Conservation (phyloP, 1,284 basidiomycete species). For the Ustilago bromivora region DNA sequence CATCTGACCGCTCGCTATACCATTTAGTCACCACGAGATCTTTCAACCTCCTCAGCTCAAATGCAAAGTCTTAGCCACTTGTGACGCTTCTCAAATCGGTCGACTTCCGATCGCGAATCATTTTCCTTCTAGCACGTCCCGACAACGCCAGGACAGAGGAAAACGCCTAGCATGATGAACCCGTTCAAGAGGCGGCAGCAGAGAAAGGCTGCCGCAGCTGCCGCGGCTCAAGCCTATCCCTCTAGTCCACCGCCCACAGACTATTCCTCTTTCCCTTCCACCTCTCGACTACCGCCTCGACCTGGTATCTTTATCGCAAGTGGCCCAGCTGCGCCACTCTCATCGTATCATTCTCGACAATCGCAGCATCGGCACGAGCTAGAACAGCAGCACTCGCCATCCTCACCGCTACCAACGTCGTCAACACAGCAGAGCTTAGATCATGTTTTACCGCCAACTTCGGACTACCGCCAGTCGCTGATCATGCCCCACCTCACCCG, state of each 20-base stretch:
- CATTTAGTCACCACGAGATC: not conserved
- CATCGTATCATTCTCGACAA: constrained; percentile 10
- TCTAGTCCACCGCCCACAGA: constrained; percentile 24
- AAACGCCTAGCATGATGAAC: constrained; percentile 38
- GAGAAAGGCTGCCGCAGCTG: constrained; percentile 26
- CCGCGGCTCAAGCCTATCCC: constrained; percentile 3
- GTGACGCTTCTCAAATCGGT: not conserved
- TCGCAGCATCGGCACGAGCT: not conserved
- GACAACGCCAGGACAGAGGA: not conserved
- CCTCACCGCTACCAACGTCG: constrained; percentile 1
- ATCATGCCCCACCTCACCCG: constrained; percentile 66
- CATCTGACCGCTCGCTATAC: no score
- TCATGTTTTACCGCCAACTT: constrained; percentile 50
- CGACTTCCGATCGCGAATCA: not conserved
- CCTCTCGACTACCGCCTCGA: constrained; percentile 24
- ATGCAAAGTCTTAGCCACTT: not conserved
- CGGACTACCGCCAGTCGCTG: constrained; percentile 59
- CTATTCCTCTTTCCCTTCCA: constrained; percentile 25
- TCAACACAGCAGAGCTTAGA: constrained; percentile 28
- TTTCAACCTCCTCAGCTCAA: not conserved
- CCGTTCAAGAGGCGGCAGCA: constrained; percentile 47
- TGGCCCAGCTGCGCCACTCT: constrained; percentile 12
- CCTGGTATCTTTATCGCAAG: constrained; percentile 38
- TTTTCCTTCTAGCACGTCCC: not conserved
- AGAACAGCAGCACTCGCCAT: not conserved